Conservation (phyloP, 768 basidiomycete species). For the Psilocybe cyanescens region DNA sequence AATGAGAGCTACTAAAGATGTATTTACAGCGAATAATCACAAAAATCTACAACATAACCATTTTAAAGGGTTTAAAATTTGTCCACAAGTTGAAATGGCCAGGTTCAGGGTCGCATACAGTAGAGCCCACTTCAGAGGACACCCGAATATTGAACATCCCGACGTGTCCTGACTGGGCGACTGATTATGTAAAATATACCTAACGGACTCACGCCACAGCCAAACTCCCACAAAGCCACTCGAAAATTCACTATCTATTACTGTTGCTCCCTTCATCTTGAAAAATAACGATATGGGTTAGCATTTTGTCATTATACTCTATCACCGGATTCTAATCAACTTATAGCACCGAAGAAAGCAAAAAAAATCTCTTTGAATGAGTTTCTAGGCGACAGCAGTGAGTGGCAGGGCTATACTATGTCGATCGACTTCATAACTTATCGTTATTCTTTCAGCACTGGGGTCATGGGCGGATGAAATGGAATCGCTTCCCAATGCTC, state of each 20-base stretch:
- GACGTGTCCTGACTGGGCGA: too few species aligned
- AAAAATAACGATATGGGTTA: slow-evolving; percentile 20
- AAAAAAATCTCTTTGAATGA: slow-evolving; percentile 93
- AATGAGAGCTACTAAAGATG: too few species aligned
- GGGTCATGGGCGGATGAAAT: slow-evolving; percentile 99
- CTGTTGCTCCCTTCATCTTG: slow-evolving; percentile 2
- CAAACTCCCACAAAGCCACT: slow-evolving; percentile 15
- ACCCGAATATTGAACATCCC: too few species aligned
- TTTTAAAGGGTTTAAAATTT: too few species aligned
- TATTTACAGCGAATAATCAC: too few species aligned
- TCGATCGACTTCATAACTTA: slow-evolving; percentile 19
- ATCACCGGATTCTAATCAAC: background rate
- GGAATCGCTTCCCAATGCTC: slow-evolving; percentile 90
- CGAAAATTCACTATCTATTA: slow-evolving; percentile 22
- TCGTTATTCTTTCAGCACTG: slow-evolving; percentile 52
- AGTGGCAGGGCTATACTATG: slow-evolving; percentile 32
- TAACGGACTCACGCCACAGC: slow-evolving; percentile 18
- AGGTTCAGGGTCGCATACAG: too few species aligned
- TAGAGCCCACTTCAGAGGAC: too few species aligned
- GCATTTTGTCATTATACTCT: background rate
- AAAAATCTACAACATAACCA: too few species aligned
- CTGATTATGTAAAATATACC: background rate
- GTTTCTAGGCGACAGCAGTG: slow-evolving; percentile 88
- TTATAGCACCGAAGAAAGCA: slow-evolving; percentile 84
- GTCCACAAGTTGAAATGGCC: too few species aligned